These are phyloP conservation scores for Letharia columbiana DNA, from an alignment of 495 filamentous ascomycete species.

Conservation along the genomic window DNA sequence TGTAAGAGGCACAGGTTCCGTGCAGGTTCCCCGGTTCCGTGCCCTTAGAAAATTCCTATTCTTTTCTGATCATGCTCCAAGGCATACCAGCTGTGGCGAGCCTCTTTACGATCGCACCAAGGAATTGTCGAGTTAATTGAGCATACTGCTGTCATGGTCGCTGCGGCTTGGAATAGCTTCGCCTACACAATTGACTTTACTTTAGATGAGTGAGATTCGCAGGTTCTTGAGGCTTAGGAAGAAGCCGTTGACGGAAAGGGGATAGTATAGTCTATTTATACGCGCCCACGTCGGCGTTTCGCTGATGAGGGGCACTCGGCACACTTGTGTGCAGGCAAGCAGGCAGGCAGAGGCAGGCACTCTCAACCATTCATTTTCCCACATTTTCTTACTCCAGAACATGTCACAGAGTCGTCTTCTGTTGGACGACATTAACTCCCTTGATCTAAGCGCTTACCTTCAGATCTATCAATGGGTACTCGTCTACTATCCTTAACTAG, in stretches of 20 bases:
- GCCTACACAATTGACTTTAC: background rate
- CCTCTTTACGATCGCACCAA: background rate
- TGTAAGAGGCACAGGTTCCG: background rate
- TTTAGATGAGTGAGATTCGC: background rate
- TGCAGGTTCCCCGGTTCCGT: background rate
- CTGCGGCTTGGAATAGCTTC: background rate
- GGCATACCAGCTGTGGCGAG: background rate
- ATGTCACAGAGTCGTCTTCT: constrained; percentile 3
- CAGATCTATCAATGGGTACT: constrained; percentile 16
- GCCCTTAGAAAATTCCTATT: background rate
- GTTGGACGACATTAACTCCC: constrained; percentile 14
- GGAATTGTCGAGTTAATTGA: background rate
- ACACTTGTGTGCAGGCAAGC: too few relatives aligned
- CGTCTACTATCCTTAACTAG: constrained; percentile 3
- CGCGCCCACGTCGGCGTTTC: constrained; percentile 13
- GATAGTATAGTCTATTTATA: constrained; percentile 9
- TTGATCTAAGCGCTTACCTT: constrained; percentile 18
- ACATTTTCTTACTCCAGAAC: background rate
- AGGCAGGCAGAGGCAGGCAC: background rate
- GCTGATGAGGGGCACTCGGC: background rate
- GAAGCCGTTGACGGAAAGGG: background rate
- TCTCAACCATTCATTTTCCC: background rate
- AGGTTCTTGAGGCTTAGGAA: background rate
- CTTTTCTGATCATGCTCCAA: background rate
- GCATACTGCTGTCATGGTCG: background rate